phyloP scores from a whole-genome alignment of 2,329 filamentous ascomycete genomes.

The Cladorrhinum sp. region DNA sequence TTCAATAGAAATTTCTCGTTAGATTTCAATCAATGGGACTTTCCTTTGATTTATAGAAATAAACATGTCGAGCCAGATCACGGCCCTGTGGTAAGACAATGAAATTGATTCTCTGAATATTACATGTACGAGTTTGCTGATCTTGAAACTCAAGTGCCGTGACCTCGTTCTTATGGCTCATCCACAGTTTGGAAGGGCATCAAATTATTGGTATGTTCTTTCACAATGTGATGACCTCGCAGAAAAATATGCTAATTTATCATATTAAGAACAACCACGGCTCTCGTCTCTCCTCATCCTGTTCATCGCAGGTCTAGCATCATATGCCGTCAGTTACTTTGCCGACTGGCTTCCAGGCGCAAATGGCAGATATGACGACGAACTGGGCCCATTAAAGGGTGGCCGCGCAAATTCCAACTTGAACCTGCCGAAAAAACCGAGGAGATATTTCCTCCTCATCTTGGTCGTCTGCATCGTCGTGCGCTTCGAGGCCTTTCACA shows the following conservation, averaged over 20 bases:
- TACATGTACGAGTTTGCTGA: background rate
- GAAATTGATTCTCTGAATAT: background rate
- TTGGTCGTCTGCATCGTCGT: conserved; percentile 45
- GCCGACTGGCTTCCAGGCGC: conserved; percentile 47
- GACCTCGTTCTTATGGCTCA: conserved; percentile 48
- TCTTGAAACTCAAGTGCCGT: conserved; percentile 37
- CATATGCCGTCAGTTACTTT: conserved; percentile 41
- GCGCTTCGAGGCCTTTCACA: conserved; percentile 48
- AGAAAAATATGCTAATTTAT: background rate
- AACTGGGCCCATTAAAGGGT: conserved; percentile 34
- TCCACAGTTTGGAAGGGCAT: conserved; percentile 45
- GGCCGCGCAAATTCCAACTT: conserved; percentile 28
- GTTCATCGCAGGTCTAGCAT: conserved; percentile 42
- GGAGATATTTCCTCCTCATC: conserved; percentile 44
- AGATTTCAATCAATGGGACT: background rate
- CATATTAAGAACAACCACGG: conserved; percentile 44
- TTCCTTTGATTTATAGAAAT: background rate
- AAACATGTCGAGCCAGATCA: conserved; percentile 29
- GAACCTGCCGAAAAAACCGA: conserved; percentile 44
- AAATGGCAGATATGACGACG: conserved; percentile 44
- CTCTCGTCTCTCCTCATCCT: conserved; percentile 48
- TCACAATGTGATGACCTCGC: background rate
- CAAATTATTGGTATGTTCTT: conserved; percentile 45
- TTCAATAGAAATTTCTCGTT: background rate
- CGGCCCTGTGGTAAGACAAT: conserved; percentile 36